Evolutionary conservation across 1,284 basidiomycete genomes (phyloP).

Genomic region (Laetiporus sulphureus): DNA sequence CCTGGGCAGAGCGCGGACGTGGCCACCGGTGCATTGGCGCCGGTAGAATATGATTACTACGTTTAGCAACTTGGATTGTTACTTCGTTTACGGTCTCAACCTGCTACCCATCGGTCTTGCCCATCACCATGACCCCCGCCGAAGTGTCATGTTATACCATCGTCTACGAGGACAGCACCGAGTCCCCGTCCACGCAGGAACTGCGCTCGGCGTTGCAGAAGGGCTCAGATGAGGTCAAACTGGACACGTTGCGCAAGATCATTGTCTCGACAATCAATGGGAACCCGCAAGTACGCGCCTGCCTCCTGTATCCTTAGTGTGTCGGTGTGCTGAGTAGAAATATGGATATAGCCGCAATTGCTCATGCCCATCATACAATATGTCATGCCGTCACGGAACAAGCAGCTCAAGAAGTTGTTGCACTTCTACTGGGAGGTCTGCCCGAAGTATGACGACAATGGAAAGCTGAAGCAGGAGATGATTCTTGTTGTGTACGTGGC

Average conservation of each 20-base stretch:
- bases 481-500: constrained; percentile 90
- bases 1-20: too few species aligned
- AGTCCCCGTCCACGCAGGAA: constrained; percentile 79
- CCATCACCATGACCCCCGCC: constrained; percentile 26
- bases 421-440: constrained; percentile 99
- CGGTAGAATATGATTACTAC: too few species aligned
- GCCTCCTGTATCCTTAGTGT: not conserved
- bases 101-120: too few species aligned
- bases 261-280: constrained; percentile 96
- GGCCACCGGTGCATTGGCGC: too few species aligned
- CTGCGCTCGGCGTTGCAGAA: constrained; percentile 87
- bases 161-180: constrained; percentile 73
- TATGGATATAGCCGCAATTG: constrained; percentile 72
- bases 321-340: too few species aligned
- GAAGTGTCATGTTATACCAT: constrained; percentile 80
- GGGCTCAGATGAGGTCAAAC: constrained; percentile 95
- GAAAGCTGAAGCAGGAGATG: constrained; percentile 99
- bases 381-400: constrained; percentile 91
- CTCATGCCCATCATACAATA: constrained; percentile 99
- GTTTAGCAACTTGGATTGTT: too few species aligned
- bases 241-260: constrained; percentile 95
- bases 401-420: constrained; percentile 96
- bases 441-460: constrained; percentile 95
- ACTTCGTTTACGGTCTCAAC: too few species aligned
- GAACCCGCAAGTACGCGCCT: constrained; percentile 61